These are phyloP conservation scores for Ensete glaucum DNA, from an alignment of 176 grass and related monocot species.

Conservation along the genomic window DNA sequence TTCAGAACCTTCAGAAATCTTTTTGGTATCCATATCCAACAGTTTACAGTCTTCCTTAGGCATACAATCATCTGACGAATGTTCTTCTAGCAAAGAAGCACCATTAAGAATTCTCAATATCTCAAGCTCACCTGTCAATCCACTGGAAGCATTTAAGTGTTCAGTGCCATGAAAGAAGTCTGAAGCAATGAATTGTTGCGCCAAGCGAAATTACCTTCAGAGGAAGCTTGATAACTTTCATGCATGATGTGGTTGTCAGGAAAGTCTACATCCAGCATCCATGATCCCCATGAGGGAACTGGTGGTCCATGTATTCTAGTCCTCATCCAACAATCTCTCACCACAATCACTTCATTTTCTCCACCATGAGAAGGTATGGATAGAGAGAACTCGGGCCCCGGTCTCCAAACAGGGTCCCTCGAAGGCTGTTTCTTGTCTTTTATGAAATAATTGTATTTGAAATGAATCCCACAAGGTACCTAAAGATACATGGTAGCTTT, in stretches of 20 bases:
- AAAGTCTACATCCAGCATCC: conserved; percentile 49
- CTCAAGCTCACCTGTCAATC: conserved; percentile 74
- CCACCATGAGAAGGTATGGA: conserved; percentile 51
- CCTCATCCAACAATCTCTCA: conserved; percentile 78
- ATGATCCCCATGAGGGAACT: conserved; percentile 71
- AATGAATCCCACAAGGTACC: conserved; percentile 86
- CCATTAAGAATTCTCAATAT: conserved; percentile 55
- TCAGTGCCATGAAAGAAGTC: conserved; percentile 44
- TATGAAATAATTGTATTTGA: conserved; percentile 97
- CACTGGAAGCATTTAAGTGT: conserved; percentile 90
- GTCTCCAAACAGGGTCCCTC: conserved; percentile 62
- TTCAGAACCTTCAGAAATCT: conserved; percentile 18
- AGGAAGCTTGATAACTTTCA: conserved; percentile 21
- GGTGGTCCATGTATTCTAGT: conserved; percentile 32
- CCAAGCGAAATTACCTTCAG: conserved; percentile 46
- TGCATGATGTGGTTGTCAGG: conserved; percentile 23
- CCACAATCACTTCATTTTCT: conserved; percentile 54
- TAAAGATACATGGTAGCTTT: conserved; percentile 30
- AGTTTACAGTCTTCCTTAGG: conserved; percentile 22
- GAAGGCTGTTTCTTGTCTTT: conserved; percentile 38
- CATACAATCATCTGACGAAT: conserved; percentile 26
- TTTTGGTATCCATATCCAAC: conserved; percentile 16
- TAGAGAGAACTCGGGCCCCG: conserved; percentile 68
- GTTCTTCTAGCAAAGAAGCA: conserved; percentile 32
- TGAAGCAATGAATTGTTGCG: conserved; percentile 9